Evolutionary conservation across 1,139 yeast species (phyloP).

Genomic region (Candida labiduridarum): DNA sequence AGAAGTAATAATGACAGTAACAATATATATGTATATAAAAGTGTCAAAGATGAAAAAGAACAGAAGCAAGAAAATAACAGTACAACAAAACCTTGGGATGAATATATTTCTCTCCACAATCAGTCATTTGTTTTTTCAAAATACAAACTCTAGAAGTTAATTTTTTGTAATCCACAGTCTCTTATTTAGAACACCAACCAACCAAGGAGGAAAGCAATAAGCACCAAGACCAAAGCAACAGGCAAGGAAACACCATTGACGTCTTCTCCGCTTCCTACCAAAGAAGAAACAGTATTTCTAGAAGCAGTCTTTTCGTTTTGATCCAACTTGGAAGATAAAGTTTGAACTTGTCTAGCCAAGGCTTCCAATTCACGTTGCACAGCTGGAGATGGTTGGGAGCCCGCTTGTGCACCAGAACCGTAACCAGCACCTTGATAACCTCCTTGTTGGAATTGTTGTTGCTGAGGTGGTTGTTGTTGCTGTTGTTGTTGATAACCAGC

Average conservation of each 20-base stretch:
- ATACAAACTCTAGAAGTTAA: no score
- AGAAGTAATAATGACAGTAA: neutral
- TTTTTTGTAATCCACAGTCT: neutral
- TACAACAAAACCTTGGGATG: neutral
- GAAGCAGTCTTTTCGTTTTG: constrained; percentile 16
- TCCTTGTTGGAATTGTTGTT: constrained; percentile 7
- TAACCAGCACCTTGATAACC: constrained; percentile 6
- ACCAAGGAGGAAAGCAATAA: constrained; percentile 61
- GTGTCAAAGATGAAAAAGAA: neutral
- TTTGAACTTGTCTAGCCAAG: constrained; percentile 44
- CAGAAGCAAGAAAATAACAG: neutral
- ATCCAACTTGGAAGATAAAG: constrained; percentile 48
- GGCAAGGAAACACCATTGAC: constrained; percentile 55
- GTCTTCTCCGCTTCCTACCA: constrained; percentile 26
- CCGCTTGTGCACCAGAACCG: neutral
- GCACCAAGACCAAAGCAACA: constrained; percentile 51
- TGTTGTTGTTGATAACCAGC: constrained; percentile 13
- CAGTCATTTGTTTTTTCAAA: neutral
- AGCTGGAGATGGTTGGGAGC: constrained; percentile 14
- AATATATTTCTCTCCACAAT: constrained; percentile 1
- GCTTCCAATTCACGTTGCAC: constrained; percentile 34
- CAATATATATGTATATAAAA: neutral
- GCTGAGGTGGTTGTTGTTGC: constrained; percentile 12
- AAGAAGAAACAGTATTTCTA: constrained; percentile 6
- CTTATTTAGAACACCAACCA: constrained; percentile 53